phyloP scores from a whole-genome alignment of 2,329 filamentous ascomycete species.

The Arthroderma sp. region DNA sequence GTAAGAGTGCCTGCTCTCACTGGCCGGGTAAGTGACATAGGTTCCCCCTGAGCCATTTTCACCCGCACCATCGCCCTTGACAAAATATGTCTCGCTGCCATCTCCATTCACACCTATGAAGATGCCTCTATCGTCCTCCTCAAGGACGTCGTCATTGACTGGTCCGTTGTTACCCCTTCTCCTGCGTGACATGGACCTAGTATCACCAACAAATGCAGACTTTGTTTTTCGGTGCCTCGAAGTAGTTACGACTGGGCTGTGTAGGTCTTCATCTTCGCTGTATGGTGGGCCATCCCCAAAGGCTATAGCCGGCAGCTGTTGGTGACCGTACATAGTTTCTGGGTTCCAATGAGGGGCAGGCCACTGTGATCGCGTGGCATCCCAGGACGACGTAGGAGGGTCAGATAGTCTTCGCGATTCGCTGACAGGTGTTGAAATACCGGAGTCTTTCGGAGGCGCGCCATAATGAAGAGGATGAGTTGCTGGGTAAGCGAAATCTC shows the following conservation, averaged over 20 bases:
- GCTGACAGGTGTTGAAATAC: slow-evolving; percentile 71
- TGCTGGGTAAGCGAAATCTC: slow-evolving; percentile 85
- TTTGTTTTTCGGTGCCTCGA: slow-evolving; percentile 78
- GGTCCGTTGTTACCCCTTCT: slow-evolving; percentile 31
- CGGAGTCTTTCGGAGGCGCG: slow-evolving; percentile 66
- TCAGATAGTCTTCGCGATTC: slow-evolving; percentile 74
- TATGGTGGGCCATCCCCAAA: slow-evolving; percentile 84
- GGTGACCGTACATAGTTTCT: slow-evolving; percentile 44
- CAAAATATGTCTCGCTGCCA: slow-evolving; percentile 61
- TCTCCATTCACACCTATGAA: slow-evolving; percentile 55
- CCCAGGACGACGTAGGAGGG: slow-evolving; percentile 59
- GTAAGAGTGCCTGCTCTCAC: slow-evolving; percentile 46
- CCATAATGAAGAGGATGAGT: slow-evolving; percentile 87
- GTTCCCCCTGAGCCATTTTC: slow-evolving; percentile 63
- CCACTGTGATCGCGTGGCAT: slow-evolving; percentile 48
- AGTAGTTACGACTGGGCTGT: slow-evolving; percentile 74
- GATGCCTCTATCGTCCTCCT: slow-evolving; percentile 51
- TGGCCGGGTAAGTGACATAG: slow-evolving; percentile 62
- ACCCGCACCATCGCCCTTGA: slow-evolving; percentile 51
- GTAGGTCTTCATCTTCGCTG: slow-evolving; percentile 89
- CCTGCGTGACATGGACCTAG: slow-evolving; percentile 29
- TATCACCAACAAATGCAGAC: slow-evolving; percentile 41
- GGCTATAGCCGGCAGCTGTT: slow-evolving; percentile 67
- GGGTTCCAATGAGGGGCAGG: slow-evolving; percentile 35
- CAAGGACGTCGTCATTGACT: slow-evolving; percentile 29